Percentiles rank a stretch among this genome's conserved stretches.
These are phyloP conservation scores for Suillus discolor DNA, from an alignment of 768 basidiomycete species.

Conservation along the genomic window DNA sequence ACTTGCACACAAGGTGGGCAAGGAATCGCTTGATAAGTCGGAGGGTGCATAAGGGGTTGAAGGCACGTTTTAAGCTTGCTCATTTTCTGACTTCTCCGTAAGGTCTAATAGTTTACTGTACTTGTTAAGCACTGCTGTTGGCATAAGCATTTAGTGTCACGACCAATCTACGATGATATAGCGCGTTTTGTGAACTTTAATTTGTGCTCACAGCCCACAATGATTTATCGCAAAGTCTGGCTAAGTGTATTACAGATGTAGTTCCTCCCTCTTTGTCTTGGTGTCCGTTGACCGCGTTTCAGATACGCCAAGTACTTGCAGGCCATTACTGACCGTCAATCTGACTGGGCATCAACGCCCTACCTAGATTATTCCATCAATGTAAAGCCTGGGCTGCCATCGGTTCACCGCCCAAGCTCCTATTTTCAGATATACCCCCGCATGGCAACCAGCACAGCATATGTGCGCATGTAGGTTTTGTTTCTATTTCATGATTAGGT, in stretches of 20 bases:
- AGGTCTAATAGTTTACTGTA: constrained; percentile 9
- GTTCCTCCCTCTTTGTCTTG: neutral
- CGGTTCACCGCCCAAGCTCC: neutral
- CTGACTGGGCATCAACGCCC: too few relatives aligned
- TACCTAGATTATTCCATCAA: too few relatives aligned
- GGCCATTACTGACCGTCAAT: neutral
- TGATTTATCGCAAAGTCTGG: neutral
- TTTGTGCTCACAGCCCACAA: neutral
- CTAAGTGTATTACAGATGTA: neutral
- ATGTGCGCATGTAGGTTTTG: neutral
- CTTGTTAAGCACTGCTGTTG: constrained; percentile 3
- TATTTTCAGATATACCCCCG: neutral
- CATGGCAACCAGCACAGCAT: neutral
- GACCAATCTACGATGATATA: neutral
- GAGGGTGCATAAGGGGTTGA: neutral
- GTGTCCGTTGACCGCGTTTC: neutral
- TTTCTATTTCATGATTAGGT: neutral
- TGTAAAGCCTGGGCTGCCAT: neutral
- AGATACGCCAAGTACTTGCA: neutral
- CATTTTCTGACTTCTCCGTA: neutral
- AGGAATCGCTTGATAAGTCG: constrained; percentile 9
- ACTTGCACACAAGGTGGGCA: constrained; percentile 22
- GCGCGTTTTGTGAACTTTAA: neutral
- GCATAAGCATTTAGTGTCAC: neutral
- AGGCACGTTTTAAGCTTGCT: neutral